These are phyloP conservation scores for Avena insularis DNA, from an alignment of 176 grass and related monocot species.

Conservation along the genomic window DNA sequence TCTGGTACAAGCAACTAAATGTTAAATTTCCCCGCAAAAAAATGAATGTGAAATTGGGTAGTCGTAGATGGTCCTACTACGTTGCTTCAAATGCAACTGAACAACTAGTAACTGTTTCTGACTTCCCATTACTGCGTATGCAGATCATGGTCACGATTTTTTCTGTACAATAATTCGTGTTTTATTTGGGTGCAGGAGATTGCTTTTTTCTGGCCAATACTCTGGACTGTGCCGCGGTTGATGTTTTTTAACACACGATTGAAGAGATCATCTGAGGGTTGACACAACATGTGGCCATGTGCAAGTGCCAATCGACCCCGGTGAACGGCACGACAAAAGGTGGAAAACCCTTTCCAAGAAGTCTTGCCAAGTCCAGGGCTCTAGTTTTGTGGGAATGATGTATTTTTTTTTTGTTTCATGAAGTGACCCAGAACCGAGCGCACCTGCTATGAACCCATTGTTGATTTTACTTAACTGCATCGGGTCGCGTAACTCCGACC, in stretches of 20 bases:
- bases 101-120: conserved; percentile 1
- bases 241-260: neutral
- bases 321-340: neutral
- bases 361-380: neutral
- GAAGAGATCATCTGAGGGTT: neutral
- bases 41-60: too few relatives aligned
- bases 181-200: neutral
- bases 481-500: too few relatives aligned
- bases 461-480: too few relatives aligned
- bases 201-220: conserved; percentile 1
- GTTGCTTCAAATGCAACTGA: too few relatives aligned
- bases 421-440: too few relatives aligned
- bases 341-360: conserved; percentile 3
- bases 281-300: neutral
- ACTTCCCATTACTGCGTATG: conserved; percentile 34
- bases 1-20: too few relatives aligned
- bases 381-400: too few relatives aligned
- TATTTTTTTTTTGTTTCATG: too few relatives aligned
- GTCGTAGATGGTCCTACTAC: too few relatives aligned
- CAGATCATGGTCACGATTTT: conserved; percentile 31
- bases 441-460: too few relatives aligned
- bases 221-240: neutral
- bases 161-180: neutral
- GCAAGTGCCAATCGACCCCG: neutral
- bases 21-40: too few relatives aligned